Conservation (phyloP, 2,329 filamentous ascomycete genomes). For the Trichoderma sp. region DNA sequence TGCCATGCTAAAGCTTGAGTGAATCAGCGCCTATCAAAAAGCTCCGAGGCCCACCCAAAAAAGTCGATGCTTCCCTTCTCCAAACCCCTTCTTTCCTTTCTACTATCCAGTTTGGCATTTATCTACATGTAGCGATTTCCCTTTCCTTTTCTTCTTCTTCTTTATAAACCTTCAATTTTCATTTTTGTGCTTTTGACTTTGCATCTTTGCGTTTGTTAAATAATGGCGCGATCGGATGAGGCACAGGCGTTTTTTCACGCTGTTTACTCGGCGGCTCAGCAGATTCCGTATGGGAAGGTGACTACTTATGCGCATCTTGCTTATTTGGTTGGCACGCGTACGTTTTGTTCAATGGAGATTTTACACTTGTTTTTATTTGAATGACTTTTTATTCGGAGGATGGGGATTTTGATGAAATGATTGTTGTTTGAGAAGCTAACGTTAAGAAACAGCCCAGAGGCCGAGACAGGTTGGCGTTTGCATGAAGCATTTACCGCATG, state of each 20-base stretch:
- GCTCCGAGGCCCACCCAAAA: neutral
- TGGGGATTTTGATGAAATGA: neutral
- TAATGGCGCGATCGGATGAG: conserved; percentile 71
- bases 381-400: neutral
- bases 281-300: conserved; percentile 81
- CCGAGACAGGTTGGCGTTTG: conserved; percentile 87
- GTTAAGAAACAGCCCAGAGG: conserved; percentile 60
- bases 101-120: neutral
- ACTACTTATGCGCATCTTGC: conserved; percentile 88
- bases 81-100: neutral
- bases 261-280: conserved; percentile 82
- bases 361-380: too few species aligned
- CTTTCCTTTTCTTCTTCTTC: neutral
- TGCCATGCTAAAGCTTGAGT: too few species aligned
- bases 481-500: conserved; percentile 78
- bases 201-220: neutral
- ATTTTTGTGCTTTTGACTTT: neutral
- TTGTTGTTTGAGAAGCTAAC: neutral
- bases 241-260: conserved; percentile 73
- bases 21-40: neutral
- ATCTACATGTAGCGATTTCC: neutral
- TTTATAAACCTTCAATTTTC: neutral
- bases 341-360: conserved; percentile 36
- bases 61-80: neutral
- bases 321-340: conserved; percentile 72